Evolutionary conservation across 306 rosid species (phyloP).

Genomic region (Amphicarpaea edgeworthii): DNA sequence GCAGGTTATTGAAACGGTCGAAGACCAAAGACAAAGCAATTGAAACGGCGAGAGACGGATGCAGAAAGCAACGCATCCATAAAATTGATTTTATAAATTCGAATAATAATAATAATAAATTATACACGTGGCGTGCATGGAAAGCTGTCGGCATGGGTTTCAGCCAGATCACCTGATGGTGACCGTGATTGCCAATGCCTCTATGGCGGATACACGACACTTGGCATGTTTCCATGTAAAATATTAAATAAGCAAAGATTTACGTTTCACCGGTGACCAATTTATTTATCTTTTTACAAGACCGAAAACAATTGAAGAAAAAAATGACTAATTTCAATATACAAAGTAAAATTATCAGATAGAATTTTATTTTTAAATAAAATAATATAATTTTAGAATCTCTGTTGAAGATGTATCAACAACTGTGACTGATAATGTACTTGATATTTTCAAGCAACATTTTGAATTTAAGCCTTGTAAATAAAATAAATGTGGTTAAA

Average conservation of each 20-base stretch:
- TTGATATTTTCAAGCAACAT: too few species aligned
- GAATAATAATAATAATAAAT: not conserved
- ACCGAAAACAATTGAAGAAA: not conserved
- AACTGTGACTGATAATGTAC: too few species aligned
- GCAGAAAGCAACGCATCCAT: slow-evolving; percentile 46
- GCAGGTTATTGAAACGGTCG: slow-evolving; percentile 30
- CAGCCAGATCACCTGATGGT: not conserved
- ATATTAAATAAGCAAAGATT: not conserved
- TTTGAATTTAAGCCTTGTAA: too few species aligned
- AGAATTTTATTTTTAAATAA: too few species aligned
- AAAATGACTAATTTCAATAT: too few species aligned
- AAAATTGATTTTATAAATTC: not conserved
- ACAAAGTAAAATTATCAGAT: not conserved
- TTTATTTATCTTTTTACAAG: not conserved
- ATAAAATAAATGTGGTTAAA: too few species aligned
- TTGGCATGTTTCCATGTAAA: not conserved
- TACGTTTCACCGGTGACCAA: not conserved
- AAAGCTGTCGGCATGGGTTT: slow-evolving; percentile 41
- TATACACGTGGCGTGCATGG: slow-evolving; percentile 39
- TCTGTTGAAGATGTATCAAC: too few species aligned
- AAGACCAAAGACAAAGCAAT: slow-evolving; percentile 1
- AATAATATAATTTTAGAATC: too few species aligned
- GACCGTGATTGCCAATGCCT: not conserved
- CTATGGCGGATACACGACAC: not conserved
- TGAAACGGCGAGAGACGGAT: slow-evolving; percentile 19